A percentile compares a stretch with the other conserved stretches of the same genome.
Evolutionary conservation across 2,329 filamentous ascomycete species (phyloP).

Genomic region (Penicillium sp.): DNA sequence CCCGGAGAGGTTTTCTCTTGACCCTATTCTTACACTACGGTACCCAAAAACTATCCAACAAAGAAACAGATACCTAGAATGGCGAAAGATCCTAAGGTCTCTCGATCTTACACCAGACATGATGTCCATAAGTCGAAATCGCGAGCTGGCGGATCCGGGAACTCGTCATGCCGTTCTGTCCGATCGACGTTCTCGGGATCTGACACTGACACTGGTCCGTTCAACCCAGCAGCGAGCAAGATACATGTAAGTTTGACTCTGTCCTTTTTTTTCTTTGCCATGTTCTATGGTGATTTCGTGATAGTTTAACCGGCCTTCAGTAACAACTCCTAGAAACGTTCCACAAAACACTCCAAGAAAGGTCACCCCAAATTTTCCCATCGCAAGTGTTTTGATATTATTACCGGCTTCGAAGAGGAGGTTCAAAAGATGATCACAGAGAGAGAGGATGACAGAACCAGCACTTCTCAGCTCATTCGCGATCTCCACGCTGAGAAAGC

Average conservation of each 20-base stretch:
- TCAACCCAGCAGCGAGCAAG: neutral
- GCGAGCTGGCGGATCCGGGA: neutral
- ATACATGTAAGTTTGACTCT: neutral
- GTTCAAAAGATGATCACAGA: neutral
- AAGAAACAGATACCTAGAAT: no score
- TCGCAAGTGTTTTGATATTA: neutral
- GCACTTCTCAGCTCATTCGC: neutral
- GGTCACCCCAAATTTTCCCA: neutral
- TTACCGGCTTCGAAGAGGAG: neutral
- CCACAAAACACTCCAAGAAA: neutral
- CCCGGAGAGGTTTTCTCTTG: no score
- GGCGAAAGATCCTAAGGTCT: neutral
- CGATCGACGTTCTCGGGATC: neutral
- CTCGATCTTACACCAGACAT: neutral
- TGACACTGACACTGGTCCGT: neutral
- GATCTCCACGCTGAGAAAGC: neutral
- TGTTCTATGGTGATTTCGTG: neutral
- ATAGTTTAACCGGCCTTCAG: neutral
- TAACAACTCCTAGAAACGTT: neutral
- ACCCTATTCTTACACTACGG: no score
- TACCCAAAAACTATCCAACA: no score
- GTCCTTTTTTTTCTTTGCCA: no score
- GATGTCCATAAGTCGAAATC: neutral
- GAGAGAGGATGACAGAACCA: neutral
- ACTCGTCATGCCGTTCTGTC: neutral